Conservation (phyloP, 1,284 basidiomycete genomes). For the Austroboletus niveus region DNA sequence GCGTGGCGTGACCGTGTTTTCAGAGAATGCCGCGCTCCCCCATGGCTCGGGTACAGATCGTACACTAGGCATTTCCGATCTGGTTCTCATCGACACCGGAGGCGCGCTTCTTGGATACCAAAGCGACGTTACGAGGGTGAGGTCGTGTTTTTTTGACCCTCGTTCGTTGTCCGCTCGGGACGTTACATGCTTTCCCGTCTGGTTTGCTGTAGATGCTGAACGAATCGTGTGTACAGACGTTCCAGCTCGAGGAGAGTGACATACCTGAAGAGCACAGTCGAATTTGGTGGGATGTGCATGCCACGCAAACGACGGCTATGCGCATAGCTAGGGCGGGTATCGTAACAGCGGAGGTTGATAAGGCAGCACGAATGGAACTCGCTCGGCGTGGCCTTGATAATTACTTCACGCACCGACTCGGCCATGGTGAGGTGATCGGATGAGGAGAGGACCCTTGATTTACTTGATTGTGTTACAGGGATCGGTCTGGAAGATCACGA, state of each 20-base stretch:
- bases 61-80: conserved; percentile 53
- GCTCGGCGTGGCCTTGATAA: conserved; percentile 44
- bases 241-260: conserved; percentile 57
- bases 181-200: too few relatives aligned
- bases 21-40: conserved; percentile 83
- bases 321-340: conserved; percentile 47
- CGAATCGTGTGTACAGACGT: conserved; percentile 48
- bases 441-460: conserved; percentile 11
- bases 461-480: conserved; percentile 41
- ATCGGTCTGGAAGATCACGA: conserved; percentile 85
- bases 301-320: conserved; percentile 63
- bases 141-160: conserved; percentile 13
- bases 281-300: conserved; percentile 68
- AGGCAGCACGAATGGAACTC: conserved; percentile 60
- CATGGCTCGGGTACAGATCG: conserved; percentile 78
- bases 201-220: neutral
- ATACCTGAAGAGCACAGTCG: conserved; percentile 54
- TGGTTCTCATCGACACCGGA: conserved; percentile 78
- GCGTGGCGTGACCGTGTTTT: conserved; percentile 2
- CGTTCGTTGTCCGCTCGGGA: too few relatives aligned
- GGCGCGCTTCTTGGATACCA: conserved; percentile 71
- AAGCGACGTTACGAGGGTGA: conserved; percentile 77
- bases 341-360: conserved; percentile 59
- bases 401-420: conserved; percentile 81
- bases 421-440: conserved; percentile 54